These are phyloP conservation scores for Pythium periplocum DNA, from an alignment of 352 stramenopile genomes.

Conservation along the genomic window DNA sequence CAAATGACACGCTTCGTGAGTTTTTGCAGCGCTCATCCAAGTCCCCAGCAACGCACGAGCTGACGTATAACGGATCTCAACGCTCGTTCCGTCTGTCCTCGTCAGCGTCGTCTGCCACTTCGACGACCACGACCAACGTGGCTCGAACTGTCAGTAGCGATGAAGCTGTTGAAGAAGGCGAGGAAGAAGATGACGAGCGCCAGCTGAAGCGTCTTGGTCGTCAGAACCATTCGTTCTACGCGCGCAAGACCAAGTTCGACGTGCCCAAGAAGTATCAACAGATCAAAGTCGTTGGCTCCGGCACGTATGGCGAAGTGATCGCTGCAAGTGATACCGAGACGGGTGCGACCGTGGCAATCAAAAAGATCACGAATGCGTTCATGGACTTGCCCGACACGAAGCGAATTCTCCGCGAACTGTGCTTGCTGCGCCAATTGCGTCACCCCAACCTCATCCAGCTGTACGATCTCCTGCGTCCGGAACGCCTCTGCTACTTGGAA, in stretches of 20 bases:
- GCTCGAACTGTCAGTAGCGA: not conserved
- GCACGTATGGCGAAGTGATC: slow-evolving; percentile 79
- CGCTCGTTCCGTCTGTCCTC: not conserved
- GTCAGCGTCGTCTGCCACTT: not conserved
- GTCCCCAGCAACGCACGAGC: not conserved
- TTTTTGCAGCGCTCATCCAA: slow-evolving; percentile 22
- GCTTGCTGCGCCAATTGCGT: slow-evolving; percentile 78
- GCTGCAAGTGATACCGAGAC: slow-evolving; percentile 75
- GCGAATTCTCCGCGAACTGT: slow-evolving; percentile 95
- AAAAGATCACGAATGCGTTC: slow-evolving; percentile 90
- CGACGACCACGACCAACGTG: not conserved
- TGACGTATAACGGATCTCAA: too few species aligned
- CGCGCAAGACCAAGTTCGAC: slow-evolving; percentile 66
- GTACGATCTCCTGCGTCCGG: slow-evolving; percentile 90
- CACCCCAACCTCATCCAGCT: slow-evolving; percentile 93
- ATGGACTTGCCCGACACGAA: slow-evolving; percentile 72
- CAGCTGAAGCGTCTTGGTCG: slow-evolving; percentile 24
- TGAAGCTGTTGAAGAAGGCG: not conserved
- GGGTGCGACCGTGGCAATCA: slow-evolving; percentile 90
- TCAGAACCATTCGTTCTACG: slow-evolving; percentile 63
- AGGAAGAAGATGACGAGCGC: not conserved
- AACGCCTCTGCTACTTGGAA: slow-evolving; percentile 91
- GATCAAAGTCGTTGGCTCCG: slow-evolving; percentile 76
- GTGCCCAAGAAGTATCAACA: slow-evolving; percentile 76
- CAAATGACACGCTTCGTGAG: slow-evolving; percentile 53